Conservation (phyloP, 768 basidiomycete genomes). For the Russula sp. region DNA sequence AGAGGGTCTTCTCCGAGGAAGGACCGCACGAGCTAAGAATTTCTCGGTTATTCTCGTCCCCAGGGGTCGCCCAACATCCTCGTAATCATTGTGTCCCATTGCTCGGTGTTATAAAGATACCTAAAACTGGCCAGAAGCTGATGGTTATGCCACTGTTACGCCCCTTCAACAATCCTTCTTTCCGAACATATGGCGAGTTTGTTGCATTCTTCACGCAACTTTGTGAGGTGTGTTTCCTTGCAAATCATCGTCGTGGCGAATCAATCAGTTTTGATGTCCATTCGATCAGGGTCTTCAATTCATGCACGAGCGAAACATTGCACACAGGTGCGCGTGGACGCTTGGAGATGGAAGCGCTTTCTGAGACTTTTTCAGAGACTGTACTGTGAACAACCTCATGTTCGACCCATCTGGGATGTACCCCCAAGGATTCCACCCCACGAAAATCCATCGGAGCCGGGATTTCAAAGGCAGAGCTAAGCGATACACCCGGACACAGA, state of each 20-base stretch:
- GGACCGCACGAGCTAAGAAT: constrained; percentile 14
- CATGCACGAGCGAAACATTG: constrained; percentile 23
- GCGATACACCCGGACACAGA: constrained; percentile 24
- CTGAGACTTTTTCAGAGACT: constrained; percentile 4
- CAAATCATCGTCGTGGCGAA: too few species aligned
- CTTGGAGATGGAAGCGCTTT: background rate
- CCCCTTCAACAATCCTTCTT: constrained; percentile 21
- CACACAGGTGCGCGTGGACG: constrained; percentile 19
- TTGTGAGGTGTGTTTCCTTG: constrained; percentile 20
- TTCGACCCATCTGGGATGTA: constrained; percentile 14
- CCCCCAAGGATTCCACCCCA: constrained; percentile 11
- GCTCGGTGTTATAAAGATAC: constrained; percentile 20
- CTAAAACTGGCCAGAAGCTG: constrained; percentile 4
- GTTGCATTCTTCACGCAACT: constrained; percentile 24
- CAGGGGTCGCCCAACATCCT: constrained; percentile 5
- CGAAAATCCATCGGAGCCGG: background rate
- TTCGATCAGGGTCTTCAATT: constrained; percentile 22
- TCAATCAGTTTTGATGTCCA: background rate
- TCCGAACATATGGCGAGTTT: constrained; percentile 24
- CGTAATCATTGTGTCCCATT: too few species aligned
- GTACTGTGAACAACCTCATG: constrained; percentile 16
- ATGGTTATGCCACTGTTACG: constrained; percentile 25
- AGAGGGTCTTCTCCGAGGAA: constrained; percentile 9
- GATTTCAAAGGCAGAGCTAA: constrained; percentile 13
- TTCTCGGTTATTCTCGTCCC: constrained; percentile 6